These are phyloP conservation scores for Penicillium flavigenum DNA, from an alignment of 495 filamentous ascomycete genomes.

Conservation along the genomic window DNA sequence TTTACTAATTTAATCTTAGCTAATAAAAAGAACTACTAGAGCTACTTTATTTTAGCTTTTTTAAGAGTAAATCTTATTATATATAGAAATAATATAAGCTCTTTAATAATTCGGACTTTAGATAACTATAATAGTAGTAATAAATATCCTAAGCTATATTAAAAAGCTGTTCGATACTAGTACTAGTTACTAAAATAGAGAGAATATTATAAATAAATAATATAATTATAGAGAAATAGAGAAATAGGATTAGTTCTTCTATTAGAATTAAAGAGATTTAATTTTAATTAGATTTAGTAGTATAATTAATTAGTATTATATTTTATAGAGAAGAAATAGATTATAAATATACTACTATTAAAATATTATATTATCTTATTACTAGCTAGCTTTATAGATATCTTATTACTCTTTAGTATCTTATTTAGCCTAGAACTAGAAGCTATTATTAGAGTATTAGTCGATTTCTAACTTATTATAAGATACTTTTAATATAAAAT, in stretches of 20 bases:
- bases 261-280: conserved; percentile 1
- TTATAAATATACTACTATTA: too few relatives aligned
- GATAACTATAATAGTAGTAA: not conserved
- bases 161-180: too few relatives aligned
- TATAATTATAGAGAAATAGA: not conserved
- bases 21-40: not conserved
- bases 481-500: not conserved
- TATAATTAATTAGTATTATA: too few relatives aligned
- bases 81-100: not conserved
- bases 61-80: conserved; percentile 1
- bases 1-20: not conserved
- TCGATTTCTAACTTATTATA: not conserved
- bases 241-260: not conserved
- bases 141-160: conserved; percentile 4
- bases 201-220: conserved; percentile 4
- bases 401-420: not conserved
- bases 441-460: not conserved
- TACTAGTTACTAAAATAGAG: not conserved
- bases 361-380: not conserved
- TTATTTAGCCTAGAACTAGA: not conserved
- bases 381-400: not conserved
- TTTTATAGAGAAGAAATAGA: too few relatives aligned
- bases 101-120: not conserved
- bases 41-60: not conserved
- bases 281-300: too few relatives aligned